Evolutionary conservation across 345 rosid species (phyloP), one percentile per base, ranked within the genome.

Genomic region (Chamaenerion angustifolium): DNA sequence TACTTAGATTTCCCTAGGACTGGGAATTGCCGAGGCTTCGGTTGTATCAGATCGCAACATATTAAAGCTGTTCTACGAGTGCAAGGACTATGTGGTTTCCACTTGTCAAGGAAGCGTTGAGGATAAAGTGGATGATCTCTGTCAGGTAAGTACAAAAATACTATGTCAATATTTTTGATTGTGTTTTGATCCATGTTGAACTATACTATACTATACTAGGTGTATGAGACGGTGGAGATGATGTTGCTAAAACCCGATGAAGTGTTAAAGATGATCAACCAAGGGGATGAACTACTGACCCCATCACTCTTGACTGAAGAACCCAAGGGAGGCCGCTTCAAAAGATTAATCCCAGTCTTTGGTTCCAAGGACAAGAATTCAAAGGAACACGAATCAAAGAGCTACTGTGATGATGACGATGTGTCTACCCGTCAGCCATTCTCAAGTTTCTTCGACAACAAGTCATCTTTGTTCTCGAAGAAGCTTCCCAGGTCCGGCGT

Each of bases 181-280:
- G 40, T 49, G 3, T 12, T 49, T 49, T 23, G 31, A 25, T 25
- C 10, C 37, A 31, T 31, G 37, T 31, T 3, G 37, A 21, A 21
- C 25, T 21, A 21, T n/a, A 21, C 25, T 31, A 31, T 31, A 7
- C 25, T 17, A 11, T 42, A 13, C 16, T 14, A 89, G 98, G 95
- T 83, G 8, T 90, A 90, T 57, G 88, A 83, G 70, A 83, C 95
- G 2, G 80, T 85, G 67, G 98, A 90, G 64, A 67, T 72, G 45
- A 76, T 90, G 83, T 40, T 81, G 59, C 51, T 71, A 16, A 75
- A 76, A 51, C 94, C 94, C 1, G 88, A 85, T 41, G 90, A 85
- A 64, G 78, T 78, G 45, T 47, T 72, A 54, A 85, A 76, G 61
- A 61, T 73, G 45, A 55, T 71, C 66, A 81, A 73, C 57, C 77